phyloP scores from a whole-genome alignment of 495 filamentous ascomycete genomes.

The Talaromyces borbonicus region DNA sequence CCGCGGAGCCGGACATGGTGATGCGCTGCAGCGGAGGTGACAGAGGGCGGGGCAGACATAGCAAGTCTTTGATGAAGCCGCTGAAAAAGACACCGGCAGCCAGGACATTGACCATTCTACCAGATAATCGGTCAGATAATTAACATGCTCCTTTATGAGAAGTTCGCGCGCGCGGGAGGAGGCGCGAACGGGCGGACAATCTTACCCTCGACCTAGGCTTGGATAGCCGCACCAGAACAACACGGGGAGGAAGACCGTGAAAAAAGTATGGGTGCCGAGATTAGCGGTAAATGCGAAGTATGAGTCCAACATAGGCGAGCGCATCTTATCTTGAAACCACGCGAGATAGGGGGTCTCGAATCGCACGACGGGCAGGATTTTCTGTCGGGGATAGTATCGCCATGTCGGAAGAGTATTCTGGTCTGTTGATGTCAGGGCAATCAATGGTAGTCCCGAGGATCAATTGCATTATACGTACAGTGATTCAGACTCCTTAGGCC shows the following conservation, averaged over 20 bases:
- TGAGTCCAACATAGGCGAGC: slow-evolving; percentile 75
- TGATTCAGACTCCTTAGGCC: slow-evolving; percentile 65
- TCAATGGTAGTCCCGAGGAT: background rate
- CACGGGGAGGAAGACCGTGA: slow-evolving; percentile 87
- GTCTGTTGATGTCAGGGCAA: slow-evolving; percentile 41
- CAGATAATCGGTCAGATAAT: slow-evolving; percentile 1
- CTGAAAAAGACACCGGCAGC: slow-evolving; percentile 87
- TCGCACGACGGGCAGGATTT: slow-evolving; percentile 74
- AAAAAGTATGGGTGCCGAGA: slow-evolving; percentile 96
- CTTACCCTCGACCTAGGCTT: slow-evolving; percentile 72
- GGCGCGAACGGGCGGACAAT: too few species aligned
- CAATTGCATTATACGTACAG: slow-evolving; percentile 44
- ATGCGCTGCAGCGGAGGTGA: slow-evolving; percentile 91
- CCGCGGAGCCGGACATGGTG: slow-evolving; percentile 90
- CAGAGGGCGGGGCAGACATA: slow-evolving; percentile 87
- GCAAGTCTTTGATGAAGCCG: slow-evolving; percentile 86
- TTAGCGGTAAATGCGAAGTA: slow-evolving; percentile 97
- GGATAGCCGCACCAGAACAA: slow-evolving; percentile 92
- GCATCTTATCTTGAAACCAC: slow-evolving; percentile 63
- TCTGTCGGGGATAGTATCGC: slow-evolving; percentile 77
- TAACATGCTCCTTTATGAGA: background rate
- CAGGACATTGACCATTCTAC: slow-evolving; percentile 77
- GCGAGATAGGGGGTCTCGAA: slow-evolving; percentile 96
- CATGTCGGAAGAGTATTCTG: slow-evolving; percentile 74
- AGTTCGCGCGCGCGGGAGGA: too few species aligned